Percentiles rank a stretch among this genome's conserved stretches.
phyloP scores from a whole-genome alignment of 306 rosid species.

The Corylus americana region DNA sequence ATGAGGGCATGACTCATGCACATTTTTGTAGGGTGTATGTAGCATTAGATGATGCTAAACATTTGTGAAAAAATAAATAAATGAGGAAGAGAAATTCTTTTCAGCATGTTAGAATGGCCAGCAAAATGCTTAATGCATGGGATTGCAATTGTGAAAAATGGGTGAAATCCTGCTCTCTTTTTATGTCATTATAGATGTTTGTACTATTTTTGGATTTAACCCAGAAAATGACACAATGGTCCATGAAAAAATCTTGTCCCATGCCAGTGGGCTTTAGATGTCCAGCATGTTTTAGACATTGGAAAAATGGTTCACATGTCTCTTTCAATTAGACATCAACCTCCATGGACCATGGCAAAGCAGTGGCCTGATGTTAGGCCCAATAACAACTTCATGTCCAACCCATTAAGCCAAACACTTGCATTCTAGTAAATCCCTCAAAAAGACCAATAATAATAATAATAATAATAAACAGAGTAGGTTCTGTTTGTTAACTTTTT shows the following conservation, averaged over 20 bases:
- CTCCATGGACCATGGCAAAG: neutral
- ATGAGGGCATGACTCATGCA: slow-evolving; percentile 21
- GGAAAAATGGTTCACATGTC: neutral
- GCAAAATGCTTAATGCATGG: too few species aligned
- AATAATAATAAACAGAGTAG: fast-evolving
- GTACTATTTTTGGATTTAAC: too few species aligned
- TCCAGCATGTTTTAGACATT: neutral
- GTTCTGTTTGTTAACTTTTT: too few species aligned
- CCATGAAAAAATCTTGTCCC: neutral
- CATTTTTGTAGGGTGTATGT: slow-evolving; percentile 1
- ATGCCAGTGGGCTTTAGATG: neutral
- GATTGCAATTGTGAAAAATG: too few species aligned
- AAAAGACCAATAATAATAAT: too few species aligned
- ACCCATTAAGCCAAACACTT: neutral
- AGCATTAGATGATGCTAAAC: neutral
- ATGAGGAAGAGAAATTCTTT: neutral
- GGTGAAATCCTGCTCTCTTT: too few species aligned
- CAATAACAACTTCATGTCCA: neutral
- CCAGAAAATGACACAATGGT: too few species aligned
- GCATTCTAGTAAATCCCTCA: too few species aligned
- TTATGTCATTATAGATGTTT: too few species aligned
- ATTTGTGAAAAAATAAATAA: neutral
- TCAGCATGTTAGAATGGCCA: too few species aligned
- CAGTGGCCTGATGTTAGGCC: neutral
- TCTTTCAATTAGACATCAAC: neutral